Percentiles rank a stretch among this genome's conserved stretches.
Evolutionary conservation across 2,329 filamentous ascomycete species (phyloP).

Genomic region (Colletotrichum melonis): DNA sequence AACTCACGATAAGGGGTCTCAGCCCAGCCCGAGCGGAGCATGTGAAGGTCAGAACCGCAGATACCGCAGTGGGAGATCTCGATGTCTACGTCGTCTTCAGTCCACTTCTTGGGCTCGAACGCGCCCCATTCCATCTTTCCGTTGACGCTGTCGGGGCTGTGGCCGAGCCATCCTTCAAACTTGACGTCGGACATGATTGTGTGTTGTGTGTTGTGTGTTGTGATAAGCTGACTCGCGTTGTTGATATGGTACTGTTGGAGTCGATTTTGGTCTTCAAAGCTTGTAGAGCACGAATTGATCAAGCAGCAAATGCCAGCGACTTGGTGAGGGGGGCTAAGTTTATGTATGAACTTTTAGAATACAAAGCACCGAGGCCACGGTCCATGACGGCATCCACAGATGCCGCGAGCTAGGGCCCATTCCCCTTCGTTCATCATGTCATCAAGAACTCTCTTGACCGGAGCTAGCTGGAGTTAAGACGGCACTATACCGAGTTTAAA

Average conservation of each 20-base stretch:
- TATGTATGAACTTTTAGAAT: conserved; percentile 10
- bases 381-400: conserved; percentile 32
- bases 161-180: conserved; percentile 65
- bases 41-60: conserved; percentile 72
- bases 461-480: conserved; percentile 31
- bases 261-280: not conserved
- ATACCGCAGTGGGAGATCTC: conserved; percentile 74
- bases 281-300: not conserved
- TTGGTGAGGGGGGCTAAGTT: not conserved
- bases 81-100: conserved; percentile 74
- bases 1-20: conserved; percentile 52
- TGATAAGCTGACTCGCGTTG: not conserved
- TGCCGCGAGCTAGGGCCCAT: not conserved
- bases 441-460: conserved; percentile 17
- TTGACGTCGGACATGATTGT: conserved; percentile 52
- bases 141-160: conserved; percentile 51
- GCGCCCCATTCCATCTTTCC: conserved; percentile 67
- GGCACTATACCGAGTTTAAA: conserved; percentile 5
- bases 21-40: conserved; percentile 65
- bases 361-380: not conserved
- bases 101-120: conserved; percentile 73
- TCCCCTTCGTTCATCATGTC: conserved; percentile 7
- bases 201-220: not conserved
- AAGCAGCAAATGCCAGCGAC: accelerated
- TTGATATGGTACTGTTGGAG: too few relatives aligned